Evolutionary conservation across 345 rosid species (phyloP).

Genomic region (Anacardium occidentale): DNA sequence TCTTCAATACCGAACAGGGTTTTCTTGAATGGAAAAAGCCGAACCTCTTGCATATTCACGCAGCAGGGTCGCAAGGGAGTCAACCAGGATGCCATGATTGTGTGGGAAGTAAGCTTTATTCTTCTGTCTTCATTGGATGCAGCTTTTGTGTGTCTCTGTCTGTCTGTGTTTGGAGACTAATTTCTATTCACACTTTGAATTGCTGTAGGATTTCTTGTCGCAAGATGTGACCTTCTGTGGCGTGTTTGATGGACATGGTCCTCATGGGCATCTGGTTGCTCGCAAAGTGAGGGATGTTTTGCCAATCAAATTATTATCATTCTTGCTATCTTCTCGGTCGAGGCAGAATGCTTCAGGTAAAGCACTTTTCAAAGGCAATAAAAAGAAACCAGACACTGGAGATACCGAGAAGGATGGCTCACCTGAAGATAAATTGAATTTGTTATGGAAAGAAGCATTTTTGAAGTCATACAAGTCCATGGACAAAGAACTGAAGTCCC

Average conservation of each 20-base stretch:
- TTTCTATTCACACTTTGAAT: constrained; percentile 18
- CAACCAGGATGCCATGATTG: constrained; percentile 97
- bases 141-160: neutral
- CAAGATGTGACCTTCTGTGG: constrained; percentile 93
- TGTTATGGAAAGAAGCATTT: constrained; percentile 87
- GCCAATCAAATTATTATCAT: constrained; percentile 73
- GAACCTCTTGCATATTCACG: constrained; percentile 82
- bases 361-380: constrained; percentile 49
- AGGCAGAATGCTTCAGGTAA: constrained; percentile 49
- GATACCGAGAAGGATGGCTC: constrained; percentile 52
- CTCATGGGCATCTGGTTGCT: constrained; percentile 97
- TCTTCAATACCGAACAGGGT: constrained; percentile 74
- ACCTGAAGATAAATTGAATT: constrained; percentile 48
- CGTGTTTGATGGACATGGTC: constrained; percentile 99
- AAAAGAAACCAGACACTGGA: constrained; percentile 46
- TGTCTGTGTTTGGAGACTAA: constrained; percentile 9
- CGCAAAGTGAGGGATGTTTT: constrained; percentile 91
- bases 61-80: constrained; percentile 98
- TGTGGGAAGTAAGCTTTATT: constrained; percentile 87
- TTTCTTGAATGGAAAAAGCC: constrained; percentile 77
- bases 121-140: constrained; percentile 19
- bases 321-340: constrained; percentile 49
- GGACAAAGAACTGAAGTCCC: constrained; percentile 95
- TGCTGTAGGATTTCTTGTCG: constrained; percentile 77
- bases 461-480: constrained; percentile 86